A percentile compares a stretch with the other conserved stretches of the same genome.
phyloP scores from a whole-genome alignment of 176 grass and related monocot species.

The Raddia distichophylla region DNA sequence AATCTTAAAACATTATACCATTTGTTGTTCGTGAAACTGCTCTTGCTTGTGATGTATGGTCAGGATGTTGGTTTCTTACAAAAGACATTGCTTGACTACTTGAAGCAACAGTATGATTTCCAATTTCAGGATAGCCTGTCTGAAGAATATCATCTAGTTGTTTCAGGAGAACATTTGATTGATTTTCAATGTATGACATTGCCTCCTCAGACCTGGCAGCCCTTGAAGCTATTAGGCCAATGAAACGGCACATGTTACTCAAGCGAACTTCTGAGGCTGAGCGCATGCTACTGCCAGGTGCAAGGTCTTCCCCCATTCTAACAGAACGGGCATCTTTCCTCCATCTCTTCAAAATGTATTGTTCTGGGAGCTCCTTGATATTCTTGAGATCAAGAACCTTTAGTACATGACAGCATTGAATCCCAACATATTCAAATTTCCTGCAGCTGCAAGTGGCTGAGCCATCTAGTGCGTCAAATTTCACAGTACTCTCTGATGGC shows the following conservation, averaged over 20 bases:
- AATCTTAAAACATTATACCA: slow-evolving; percentile 56
- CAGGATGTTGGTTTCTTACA: slow-evolving; percentile 59
- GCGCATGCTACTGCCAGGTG: slow-evolving; percentile 36
- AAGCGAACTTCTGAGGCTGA: slow-evolving; percentile 52
- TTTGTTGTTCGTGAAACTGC: slow-evolving; percentile 51
- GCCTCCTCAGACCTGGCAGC: slow-evolving; percentile 74
- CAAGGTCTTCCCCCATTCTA: slow-evolving; percentile 45
- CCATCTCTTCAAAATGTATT: slow-evolving; percentile 94
- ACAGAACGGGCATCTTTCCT: slow-evolving; percentile 66
- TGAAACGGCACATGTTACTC: slow-evolving; percentile 60
- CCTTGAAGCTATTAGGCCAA: slow-evolving; percentile 77
- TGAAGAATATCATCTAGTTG: slow-evolving; percentile 83
- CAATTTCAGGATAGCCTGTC: slow-evolving; percentile 58
- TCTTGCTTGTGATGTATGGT: slow-evolving; percentile 50
- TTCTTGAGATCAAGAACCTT: slow-evolving; percentile 92
- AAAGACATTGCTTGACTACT: slow-evolving; percentile 65
- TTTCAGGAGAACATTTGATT: slow-evolving; percentile 68
- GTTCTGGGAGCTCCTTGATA: slow-evolving; percentile 85
- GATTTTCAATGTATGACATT: slow-evolving; percentile 68
- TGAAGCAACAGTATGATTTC: slow-evolving; percentile 56
- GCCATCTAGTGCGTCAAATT: slow-evolving; percentile 76
- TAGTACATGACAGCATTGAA: slow-evolving; percentile 78
- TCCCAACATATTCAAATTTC: slow-evolving; percentile 79
- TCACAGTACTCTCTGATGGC: slow-evolving; percentile 61
- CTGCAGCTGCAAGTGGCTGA: slow-evolving; percentile 76